These are phyloP conservation scores for Dendrobium nobile DNA, from an alignment of 106 monocot species.

Conservation along the genomic window DNA sequence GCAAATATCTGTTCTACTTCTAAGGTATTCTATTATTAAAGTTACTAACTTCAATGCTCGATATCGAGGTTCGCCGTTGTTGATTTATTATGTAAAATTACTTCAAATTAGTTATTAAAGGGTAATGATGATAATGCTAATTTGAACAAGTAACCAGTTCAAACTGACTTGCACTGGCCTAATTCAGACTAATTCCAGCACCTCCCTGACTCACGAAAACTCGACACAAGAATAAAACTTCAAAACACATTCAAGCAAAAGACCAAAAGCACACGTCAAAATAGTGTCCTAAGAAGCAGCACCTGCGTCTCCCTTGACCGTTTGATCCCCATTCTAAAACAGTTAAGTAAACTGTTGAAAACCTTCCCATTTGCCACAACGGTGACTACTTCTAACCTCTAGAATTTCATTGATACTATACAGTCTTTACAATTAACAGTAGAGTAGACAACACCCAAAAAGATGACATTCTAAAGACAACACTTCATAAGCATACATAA, in stretches of 20 bases:
- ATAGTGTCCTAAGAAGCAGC: too few species aligned
- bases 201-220: not conserved
- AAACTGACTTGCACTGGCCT: not conserved
- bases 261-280: not conserved
- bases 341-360: too few species aligned
- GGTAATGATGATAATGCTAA: not conserved
- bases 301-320: too few species aligned
- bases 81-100: not conserved
- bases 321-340: too few species aligned
- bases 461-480: not conserved
- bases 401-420: not conserved
- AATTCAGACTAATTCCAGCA: not conserved
- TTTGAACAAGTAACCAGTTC: not conserved
- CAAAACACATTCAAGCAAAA: not conserved
- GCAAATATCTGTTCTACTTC: not conserved
- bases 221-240: not conserved
- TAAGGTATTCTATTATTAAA: not conserved
- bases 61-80: not conserved
- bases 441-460: not conserved
- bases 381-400: not conserved
- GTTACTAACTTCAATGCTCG: not conserved
- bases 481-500: not conserved
- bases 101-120: not conserved
- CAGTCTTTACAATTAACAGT: not conserved
- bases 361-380: not conserved